phyloP scores from a whole-genome alignment of 2,329 filamentous ascomycete genomes.

The Aspergillus fischeri region DNA sequence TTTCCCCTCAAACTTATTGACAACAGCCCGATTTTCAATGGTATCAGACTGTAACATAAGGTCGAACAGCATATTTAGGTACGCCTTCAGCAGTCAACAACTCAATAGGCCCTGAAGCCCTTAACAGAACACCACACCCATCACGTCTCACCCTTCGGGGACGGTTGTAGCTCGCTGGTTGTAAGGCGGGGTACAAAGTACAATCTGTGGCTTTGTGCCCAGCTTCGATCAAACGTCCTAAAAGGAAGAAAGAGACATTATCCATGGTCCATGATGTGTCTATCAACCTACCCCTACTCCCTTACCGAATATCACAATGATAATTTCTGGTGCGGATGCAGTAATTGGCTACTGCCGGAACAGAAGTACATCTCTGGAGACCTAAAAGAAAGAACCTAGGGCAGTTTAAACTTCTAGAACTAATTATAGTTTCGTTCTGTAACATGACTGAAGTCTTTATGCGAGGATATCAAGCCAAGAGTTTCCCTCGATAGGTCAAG shows the following conservation, averaged over 20 bases:
- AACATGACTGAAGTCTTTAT: neutral
- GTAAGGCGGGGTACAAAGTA: neutral
- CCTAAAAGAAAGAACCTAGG: neutral
- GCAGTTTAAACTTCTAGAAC: neutral
- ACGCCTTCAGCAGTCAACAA: neutral
- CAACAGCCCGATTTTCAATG: neutral
- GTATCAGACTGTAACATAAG: neutral
- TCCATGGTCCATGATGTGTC: neutral
- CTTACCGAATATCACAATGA: neutral
- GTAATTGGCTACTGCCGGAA: neutral
- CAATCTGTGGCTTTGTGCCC: neutral
- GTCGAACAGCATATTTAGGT: neutral
- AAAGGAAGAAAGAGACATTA: neutral
- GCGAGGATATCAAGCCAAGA: neutral
- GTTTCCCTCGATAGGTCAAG: neutral
- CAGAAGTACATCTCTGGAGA: neutral
- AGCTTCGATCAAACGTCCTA: neutral
- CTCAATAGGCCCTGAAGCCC: neutral
- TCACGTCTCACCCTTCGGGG: neutral
- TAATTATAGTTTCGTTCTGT: neutral
- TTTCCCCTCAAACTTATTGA: no score
- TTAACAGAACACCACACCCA: neutral
- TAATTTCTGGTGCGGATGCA: neutral
- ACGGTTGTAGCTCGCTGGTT: neutral
- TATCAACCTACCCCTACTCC: neutral